Evolutionary conservation across 495 filamentous ascomycete genomes (phyloP), one percentile per base, ranked within the genome.

Genomic region (Penicillium maclennaniae): DNA sequence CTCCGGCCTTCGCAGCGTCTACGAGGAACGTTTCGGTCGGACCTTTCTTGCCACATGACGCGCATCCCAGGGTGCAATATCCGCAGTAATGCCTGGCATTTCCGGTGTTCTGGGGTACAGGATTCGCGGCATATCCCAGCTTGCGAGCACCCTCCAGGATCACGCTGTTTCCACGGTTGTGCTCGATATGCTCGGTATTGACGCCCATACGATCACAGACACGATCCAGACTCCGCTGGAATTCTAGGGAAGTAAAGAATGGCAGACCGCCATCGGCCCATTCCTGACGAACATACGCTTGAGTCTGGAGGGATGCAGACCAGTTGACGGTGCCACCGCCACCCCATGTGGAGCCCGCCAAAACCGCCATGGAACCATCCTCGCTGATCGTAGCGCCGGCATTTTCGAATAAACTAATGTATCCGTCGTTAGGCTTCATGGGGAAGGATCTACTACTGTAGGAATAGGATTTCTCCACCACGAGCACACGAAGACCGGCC

Each of bases 251-350:
- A 0, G 83, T 87, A 61, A 96, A 96, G 58, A 93, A 88, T 0
- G 81, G 76, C n/a, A 97, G 72, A 4, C 83, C 83, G 20, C 66
- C 54, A 49, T 84, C 74, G 0, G 89, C 85, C 92, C 92, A 97
- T 68, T 97, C 89, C 53, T 83, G 75, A 14, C 90, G 79, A 0
- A 97, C 88, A 55, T 77, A 92, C 15, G 77, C 84, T 68, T 92
- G 92, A 0, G 86, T 86, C 63, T 92, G 89, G 31, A 96, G 68
- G 14, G 80, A 79, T n/a, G 88, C 92, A 36, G 85, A 87, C 91
- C 91, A 96, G 61, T 96, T 95, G 51, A 96, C 67, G 1, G 87
- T 88, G 0, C 91, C 90, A 34, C 92, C 92, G 44, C 92, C 92
- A 36, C 92, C 92, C 81, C 87, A 97, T 20, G 80, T 84, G 17